Percentiles rank a stretch among this genome's conserved stretches.
phyloP scores from a whole-genome alignment of 176 grass and related monocot genomes.

The Phoenix roebelenii region DNA sequence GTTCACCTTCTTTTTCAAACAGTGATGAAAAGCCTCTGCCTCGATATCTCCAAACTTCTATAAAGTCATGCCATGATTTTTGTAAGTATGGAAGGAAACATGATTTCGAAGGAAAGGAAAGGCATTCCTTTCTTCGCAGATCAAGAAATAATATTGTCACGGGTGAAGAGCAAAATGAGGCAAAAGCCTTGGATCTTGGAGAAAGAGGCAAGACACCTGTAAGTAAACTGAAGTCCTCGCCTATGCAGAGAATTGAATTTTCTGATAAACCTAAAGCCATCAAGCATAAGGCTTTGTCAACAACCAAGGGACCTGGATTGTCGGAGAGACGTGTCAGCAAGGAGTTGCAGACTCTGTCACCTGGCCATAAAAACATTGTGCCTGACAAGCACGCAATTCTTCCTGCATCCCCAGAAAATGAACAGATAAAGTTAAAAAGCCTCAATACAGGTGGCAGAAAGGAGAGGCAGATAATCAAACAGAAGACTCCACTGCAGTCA shows the following conservation, averaged over 20 bases:
- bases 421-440: conserved; percentile 11
- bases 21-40: conserved; percentile 35
- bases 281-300: conserved; percentile 20
- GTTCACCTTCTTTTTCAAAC: conserved; percentile 33
- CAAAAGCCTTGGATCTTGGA: background rate
- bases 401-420: conserved; percentile 9
- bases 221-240: conserved; percentile 31
- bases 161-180: background rate
- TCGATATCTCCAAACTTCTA: conserved; percentile 58
- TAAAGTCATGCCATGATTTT: conserved; percentile 85
- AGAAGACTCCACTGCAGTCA: conserved; percentile 27
- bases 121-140: conserved; percentile 2
- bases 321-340: conserved; percentile 19
- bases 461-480: conserved; percentile 21
- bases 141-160: background rate
- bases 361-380: conserved; percentile 28
- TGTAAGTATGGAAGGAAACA: conserved; percentile 71
- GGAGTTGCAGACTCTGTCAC: conserved; percentile 12
- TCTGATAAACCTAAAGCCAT: conserved; percentile 31
- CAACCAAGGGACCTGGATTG: conserved; percentile 25
- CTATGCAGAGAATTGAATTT: conserved; percentile 26
- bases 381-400: conserved; percentile 29
- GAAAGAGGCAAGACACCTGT: conserved; percentile 43
- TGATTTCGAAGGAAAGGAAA: conserved; percentile 28
- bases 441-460: conserved; percentile 20